These are phyloP conservation scores for Pyrenophora seminiperda DNA, from an alignment of 2,329 filamentous ascomycete genomes.

Conservation along the genomic window DNA sequence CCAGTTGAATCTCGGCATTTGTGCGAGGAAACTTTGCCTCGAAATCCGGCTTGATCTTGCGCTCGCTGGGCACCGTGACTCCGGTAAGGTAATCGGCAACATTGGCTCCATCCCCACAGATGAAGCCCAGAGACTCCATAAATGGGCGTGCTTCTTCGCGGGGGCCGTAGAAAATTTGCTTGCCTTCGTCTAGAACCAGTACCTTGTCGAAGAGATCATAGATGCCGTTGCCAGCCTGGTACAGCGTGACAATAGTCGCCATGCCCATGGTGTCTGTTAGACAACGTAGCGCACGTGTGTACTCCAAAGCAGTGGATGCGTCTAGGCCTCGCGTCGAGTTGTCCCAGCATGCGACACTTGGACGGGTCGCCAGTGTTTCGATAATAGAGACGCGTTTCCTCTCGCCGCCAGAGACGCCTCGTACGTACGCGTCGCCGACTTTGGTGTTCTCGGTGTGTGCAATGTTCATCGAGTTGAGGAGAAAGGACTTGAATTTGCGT, in stretches of 20 bases:
- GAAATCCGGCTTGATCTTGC: conserved; percentile 48
- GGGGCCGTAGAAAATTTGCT: conserved; percentile 75
- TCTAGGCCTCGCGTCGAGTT: conserved; percentile 49
- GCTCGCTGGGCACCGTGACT: conserved; percentile 60
- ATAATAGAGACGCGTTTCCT: conserved; percentile 72
- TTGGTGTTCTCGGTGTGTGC: conserved; percentile 66
- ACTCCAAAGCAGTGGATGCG: conserved; percentile 58
- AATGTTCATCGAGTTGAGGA: conserved; percentile 53
- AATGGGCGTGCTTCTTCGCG: conserved; percentile 64
- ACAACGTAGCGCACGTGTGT: conserved; percentile 58
- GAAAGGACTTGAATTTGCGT: conserved; percentile 57
- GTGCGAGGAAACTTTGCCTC: conserved; percentile 51
- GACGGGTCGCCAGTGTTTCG: conserved; percentile 64
- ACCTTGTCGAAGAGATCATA: conserved; percentile 74
- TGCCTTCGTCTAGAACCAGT: conserved; percentile 74
- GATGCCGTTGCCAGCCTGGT: conserved; percentile 56
- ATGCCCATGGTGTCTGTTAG: conserved; percentile 56
- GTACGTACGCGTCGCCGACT: conserved; percentile 69
- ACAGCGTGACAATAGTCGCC: conserved; percentile 61
- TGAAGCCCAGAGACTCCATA: conserved; percentile 71
- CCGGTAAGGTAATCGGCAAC: conserved; percentile 78
- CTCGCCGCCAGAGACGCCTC: conserved; percentile 71
- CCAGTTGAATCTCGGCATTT: conserved; percentile 49
- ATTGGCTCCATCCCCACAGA: conserved; percentile 66
- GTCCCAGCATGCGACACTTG: conserved; percentile 60